Evolutionary conservation across 2,329 filamentous ascomycete species (phyloP).

Genomic region (Trichophyton rubrum): DNA sequence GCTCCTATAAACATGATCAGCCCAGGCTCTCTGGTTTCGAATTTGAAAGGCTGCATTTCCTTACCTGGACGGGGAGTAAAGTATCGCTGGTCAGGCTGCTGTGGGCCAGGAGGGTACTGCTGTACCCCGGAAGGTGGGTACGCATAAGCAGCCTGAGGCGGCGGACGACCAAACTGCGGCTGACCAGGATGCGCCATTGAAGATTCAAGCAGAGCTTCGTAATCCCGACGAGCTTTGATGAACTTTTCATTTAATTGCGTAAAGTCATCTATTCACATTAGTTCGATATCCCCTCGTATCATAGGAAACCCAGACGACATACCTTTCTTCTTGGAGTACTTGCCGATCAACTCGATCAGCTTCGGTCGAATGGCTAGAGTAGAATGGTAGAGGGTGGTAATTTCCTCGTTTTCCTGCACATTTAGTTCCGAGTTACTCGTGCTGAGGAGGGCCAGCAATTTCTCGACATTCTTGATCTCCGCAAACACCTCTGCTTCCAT

Average conservation of each 20-base stretch:
- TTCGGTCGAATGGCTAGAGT: constrained; percentile 91
- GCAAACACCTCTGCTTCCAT: constrained; percentile 78
- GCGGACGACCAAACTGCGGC: constrained; percentile 33
- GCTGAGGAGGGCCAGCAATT: constrained; percentile 77
- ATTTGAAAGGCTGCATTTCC: constrained; percentile 31
- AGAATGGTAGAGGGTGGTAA: constrained; percentile 79
- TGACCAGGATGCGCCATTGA: constrained; percentile 86
- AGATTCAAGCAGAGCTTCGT: constrained; percentile 86
- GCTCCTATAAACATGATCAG: neutral
- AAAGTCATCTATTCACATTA: constrained; percentile 62
- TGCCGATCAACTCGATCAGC: constrained; percentile 93
- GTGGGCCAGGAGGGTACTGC: constrained; percentile 22
- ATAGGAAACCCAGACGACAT: constrained; percentile 12
- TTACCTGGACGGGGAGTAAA: constrained; percentile 46
- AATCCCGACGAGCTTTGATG: constrained; percentile 94
- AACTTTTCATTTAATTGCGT: constrained; percentile 98
- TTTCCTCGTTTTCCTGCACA: constrained; percentile 92
- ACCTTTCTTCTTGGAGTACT: constrained; percentile 99
- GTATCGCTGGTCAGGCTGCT: constrained; percentile 52
- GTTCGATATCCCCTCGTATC: neutral
- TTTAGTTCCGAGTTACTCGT: constrained; percentile 68
- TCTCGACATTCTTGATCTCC: constrained; percentile 66
- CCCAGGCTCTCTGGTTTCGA: constrained; percentile 22
- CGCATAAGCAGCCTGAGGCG: constrained; percentile 24
- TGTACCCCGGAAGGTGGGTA: constrained; percentile 25